phyloP scores from a whole-genome alignment of 1,139 yeast species.

The Taiozyma sp. region DNA sequence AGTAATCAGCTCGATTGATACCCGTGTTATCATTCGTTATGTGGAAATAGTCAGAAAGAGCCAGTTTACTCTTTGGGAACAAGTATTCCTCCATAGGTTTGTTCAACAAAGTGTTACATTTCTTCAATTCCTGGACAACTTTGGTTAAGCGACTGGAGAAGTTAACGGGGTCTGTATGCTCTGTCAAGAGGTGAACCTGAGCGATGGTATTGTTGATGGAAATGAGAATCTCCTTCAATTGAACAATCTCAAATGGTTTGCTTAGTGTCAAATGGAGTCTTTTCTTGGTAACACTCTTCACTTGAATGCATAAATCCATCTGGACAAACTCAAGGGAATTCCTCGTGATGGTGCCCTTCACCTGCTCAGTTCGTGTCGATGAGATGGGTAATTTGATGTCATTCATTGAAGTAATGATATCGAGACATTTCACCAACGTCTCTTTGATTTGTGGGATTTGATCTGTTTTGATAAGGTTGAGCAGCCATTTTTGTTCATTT shows the following conservation, averaged over 20 bases:
- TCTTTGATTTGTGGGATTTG: constrained; percentile 32
- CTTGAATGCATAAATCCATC: constrained; percentile 13
- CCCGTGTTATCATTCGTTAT: background rate
- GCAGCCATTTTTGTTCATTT: constrained; percentile 28
- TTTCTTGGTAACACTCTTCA: constrained; percentile 14
- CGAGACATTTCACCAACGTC: constrained; percentile 29
- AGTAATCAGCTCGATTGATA: constrained; percentile 8
- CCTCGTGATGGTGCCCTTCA: constrained; percentile 20
- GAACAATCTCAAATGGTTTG: constrained; percentile 12
- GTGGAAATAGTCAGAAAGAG: background rate
- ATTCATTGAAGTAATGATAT: constrained; percentile 25
- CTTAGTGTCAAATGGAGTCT: constrained; percentile 8
- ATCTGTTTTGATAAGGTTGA: constrained; percentile 30
- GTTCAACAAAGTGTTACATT: constrained; percentile 22
- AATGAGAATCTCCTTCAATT: constrained; percentile 7
- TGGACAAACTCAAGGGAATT: constrained; percentile 12
- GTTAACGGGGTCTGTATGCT: constrained; percentile 5
- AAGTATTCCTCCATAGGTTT: constrained; percentile 16
- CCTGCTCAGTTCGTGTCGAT: constrained; percentile 20
- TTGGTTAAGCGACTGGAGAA: constrained; percentile 11
- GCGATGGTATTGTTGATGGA: constrained; percentile 10
- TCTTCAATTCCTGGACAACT: constrained; percentile 32
- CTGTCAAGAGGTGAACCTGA: constrained; percentile 10
- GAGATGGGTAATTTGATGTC: constrained; percentile 28
- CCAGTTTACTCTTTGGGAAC: constrained; percentile 14